Percentiles rank a stretch among this genome's conserved stretches.
Conservation (phyloP, 1,139 yeast species). For the Debaryomyces nepalensis region DNA sequence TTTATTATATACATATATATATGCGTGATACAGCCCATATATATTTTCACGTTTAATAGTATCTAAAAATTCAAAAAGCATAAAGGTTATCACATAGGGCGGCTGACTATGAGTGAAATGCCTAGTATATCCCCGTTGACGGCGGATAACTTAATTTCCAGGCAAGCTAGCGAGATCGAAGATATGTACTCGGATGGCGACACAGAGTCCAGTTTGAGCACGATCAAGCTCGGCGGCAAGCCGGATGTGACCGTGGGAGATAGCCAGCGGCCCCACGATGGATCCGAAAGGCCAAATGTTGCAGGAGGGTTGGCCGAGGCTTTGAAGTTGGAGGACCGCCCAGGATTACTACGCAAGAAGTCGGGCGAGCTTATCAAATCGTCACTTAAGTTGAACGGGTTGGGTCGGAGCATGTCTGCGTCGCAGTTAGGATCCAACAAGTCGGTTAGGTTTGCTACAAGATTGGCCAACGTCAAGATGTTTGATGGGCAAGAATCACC, state of each 20-base stretch:
- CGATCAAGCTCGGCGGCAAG: constrained; percentile 8
- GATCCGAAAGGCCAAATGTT: background rate
- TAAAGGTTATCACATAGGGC: constrained; percentile 1
- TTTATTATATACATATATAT: constrained; percentile 4
- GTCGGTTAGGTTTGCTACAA: constrained; percentile 43
- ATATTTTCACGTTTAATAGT: too few species aligned
- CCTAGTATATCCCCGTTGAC: constrained; percentile 11
- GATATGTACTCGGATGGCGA: constrained; percentile 7
- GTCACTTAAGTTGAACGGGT: constrained; percentile 38
- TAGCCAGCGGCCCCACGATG: background rate
- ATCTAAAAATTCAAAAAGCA: too few species aligned
- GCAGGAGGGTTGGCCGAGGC: background rate
- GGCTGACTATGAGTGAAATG: constrained; percentile 6
- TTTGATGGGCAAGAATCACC: constrained; percentile 51
- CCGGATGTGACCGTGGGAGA: too few species aligned
- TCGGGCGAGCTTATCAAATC: constrained; percentile 47
- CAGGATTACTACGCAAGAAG: constrained; percentile 37
- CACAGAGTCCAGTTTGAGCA: constrained; percentile 11
- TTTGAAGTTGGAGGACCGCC: constrained; percentile 16
- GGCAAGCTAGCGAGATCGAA: constrained; percentile 9
- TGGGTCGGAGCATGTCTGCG: constrained; percentile 33
- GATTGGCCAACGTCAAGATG: constrained; percentile 43
- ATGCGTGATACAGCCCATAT: background rate
- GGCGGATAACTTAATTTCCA: constrained; percentile 11
- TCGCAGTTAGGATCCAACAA: constrained; percentile 32